These are phyloP conservation scores for Scheffersomyces stipitis DNA, from an alignment of 805 yeast species.

Conservation along the genomic window DNA sequence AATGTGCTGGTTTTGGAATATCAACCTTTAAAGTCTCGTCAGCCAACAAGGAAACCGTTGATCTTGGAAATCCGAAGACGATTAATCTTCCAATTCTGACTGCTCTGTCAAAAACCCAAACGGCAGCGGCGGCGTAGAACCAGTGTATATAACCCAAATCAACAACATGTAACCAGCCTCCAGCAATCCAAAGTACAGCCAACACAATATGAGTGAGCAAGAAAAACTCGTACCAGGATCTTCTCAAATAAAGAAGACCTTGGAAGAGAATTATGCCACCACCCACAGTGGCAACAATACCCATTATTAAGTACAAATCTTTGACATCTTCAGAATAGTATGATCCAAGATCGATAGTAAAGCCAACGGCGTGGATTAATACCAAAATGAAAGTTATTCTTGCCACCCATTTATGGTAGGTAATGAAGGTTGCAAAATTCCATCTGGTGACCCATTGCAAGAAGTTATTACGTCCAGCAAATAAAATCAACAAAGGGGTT, in stretches of 20 bases:
- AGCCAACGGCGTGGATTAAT: slow-evolving; percentile 31
- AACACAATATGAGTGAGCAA: slow-evolving; percentile 31
- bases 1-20: slow-evolving; percentile 51
- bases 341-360: slow-evolving; percentile 15
- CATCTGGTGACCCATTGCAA: slow-evolving; percentile 61
- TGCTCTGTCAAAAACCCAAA: slow-evolving; percentile 55
- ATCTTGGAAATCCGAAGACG: slow-evolving; percentile 42
- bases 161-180: slow-evolving; percentile 48
- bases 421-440: slow-evolving; percentile 42
- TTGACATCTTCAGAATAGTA: slow-evolving; percentile 2
- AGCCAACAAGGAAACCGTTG: slow-evolving; percentile 41
- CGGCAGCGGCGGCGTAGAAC: slow-evolving; percentile 32
- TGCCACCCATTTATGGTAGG: slow-evolving; percentile 46
- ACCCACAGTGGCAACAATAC: slow-evolving; percentile 37
- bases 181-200: slow-evolving; percentile 44
- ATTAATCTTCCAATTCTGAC: slow-evolving; percentile 46
- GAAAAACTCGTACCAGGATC: slow-evolving; percentile 38
- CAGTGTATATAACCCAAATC: slow-evolving; percentile 30
- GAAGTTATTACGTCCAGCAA: slow-evolving; percentile 65
- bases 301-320: slow-evolving; percentile 26
- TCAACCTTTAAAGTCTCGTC: slow-evolving; percentile 50
- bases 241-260: slow-evolving; percentile 32
- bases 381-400: slow-evolving; percentile 28
- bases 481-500: slow-evolving; percentile 54
- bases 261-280: slow-evolving; percentile 32